A percentile compares a stretch with the other conserved stretches of the same genome.
Conservation (phyloP, 352 stramenopile genomes). For the Phytophthora vignae region DNA sequence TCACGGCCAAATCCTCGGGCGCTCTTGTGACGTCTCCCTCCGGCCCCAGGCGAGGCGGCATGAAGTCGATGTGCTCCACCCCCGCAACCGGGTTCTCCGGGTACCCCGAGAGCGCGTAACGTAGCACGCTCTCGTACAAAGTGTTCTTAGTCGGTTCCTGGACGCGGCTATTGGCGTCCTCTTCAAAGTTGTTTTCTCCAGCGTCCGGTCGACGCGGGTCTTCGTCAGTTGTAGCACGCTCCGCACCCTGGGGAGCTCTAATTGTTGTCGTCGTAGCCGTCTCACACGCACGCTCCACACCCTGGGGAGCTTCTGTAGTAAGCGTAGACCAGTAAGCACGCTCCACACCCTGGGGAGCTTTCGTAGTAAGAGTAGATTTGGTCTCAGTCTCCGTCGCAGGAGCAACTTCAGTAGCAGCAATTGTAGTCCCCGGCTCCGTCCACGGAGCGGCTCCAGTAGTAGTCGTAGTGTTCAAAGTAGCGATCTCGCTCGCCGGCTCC, state of each 20-base stretch:
- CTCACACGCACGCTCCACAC: neutral
- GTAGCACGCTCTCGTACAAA: no score
- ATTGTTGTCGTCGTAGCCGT: neutral
- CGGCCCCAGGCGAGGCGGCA: no score
- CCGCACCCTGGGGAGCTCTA: neutral
- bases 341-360: neutral
- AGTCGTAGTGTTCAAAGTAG: neutral
- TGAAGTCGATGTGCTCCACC: no score
- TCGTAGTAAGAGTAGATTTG: neutral
- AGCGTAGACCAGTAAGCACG: no score
- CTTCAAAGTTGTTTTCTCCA: no score
- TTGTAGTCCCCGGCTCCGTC: neutral
- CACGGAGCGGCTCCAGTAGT: neutral
- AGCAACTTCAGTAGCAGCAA: neutral
- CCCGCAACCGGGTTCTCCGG: no score
- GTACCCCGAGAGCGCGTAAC: no score
- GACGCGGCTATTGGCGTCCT: no score
- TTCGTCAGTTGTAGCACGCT: neutral
- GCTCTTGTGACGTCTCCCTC: no score
- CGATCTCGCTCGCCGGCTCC: neutral
- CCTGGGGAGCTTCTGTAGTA: neutral
- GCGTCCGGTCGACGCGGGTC: no score
- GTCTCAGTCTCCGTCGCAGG: neutral
- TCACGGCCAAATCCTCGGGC: no score
- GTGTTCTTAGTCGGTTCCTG: no score